Evolutionary conservation across 225 moss, liverwort and hornwort species (phyloP).

Genomic region (Marchantia polymorpha): DNA sequence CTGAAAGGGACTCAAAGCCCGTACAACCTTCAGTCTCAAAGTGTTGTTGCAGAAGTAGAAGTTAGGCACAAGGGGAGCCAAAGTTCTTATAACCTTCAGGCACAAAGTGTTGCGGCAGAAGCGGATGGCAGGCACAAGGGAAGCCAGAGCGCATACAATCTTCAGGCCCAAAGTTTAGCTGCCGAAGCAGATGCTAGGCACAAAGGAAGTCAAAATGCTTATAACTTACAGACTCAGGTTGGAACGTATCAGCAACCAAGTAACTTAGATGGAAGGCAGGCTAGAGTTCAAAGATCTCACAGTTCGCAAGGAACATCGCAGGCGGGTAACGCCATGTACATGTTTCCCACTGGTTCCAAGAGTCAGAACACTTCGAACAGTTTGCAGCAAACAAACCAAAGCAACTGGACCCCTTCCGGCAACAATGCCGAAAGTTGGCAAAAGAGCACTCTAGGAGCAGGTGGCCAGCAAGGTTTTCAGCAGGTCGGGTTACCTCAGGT

Average conservation of each 20-base stretch:
- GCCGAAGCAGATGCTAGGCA: slow-evolving; percentile 33
- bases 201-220: slow-evolving; percentile 27
- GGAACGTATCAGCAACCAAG: slow-evolving; percentile 33
- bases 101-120: slow-evolving; percentile 27
- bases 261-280: slow-evolving; percentile 33
- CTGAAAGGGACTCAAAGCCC: slow-evolving; percentile 23
- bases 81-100: slow-evolving; percentile 24
- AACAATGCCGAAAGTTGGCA: slow-evolving; percentile 36
- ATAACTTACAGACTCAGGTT: slow-evolving; percentile 29
- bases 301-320: slow-evolving; percentile 32
- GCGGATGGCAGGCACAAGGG: slow-evolving; percentile 29
- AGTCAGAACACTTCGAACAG: slow-evolving; percentile 25
- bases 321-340: slow-evolving; percentile 28
- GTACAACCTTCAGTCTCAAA: slow-evolving; percentile 25
- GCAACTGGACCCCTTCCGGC: slow-evolving; percentile 35
- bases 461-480: slow-evolving; percentile 27
- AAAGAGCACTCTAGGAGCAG: slow-evolving; percentile 16
- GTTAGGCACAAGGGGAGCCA: slow-evolving; percentile 24
- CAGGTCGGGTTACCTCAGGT: slow-evolving; percentile 26
- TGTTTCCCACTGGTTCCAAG: slow-evolving; percentile 29
- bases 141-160: slow-evolving; percentile 27
- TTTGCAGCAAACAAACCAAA: slow-evolving; percentile 19
- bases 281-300: slow-evolving; percentile 27
- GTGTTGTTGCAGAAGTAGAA: slow-evolving; percentile 27
- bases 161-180: slow-evolving; percentile 24